Base-by-base conservation (phyloP, 2,329 filamentous ascomycete genomes). In the Fusarium sp. region DNA sequence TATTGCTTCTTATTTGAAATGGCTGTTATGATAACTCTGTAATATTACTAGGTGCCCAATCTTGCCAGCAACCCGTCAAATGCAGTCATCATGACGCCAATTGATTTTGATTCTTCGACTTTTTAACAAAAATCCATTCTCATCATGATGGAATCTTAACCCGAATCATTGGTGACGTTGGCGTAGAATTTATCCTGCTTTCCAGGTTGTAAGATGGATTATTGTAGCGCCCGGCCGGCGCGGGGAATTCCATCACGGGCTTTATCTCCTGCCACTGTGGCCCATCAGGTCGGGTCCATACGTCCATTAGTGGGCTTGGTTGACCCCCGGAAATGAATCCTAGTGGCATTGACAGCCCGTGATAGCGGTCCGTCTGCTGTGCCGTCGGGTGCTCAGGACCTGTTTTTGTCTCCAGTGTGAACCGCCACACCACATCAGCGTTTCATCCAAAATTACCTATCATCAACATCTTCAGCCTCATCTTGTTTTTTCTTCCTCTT, bases 401-500 rank as follows among this genome's bases (percentile, higher is more conserved):
- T 59, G 49, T 61, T 67, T 64, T 61, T 56, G 52, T 64, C 48
- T 46, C 34, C 34, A 37, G 57, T 53, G 20, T 52, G 55, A 70
- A 67, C 49, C 59, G 58, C 63, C 69, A 69, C 63, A 69, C 51
- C 42, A 68, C 45, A 71, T 63, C 57, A 53, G 54, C 41, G 52
- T 64, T 64, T 47, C 44, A 45, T 58, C 52, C 25, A 61, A 71
- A 69, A 54, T n/a, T 37, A 37, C 34, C 44, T 53, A 65, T 65
- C 53, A 46, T 53, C 64, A 71, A 56, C 64, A 61, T 69, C 30
- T 40, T 71, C 49, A 71, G 54, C 30, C 52, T 71, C 66, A 42
- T 57, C 47, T 41, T 54, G 34, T 30, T 59, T 34, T 53, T 32
- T 44, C 34, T n/a, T 37, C 32, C 30, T 25, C 16, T 37, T 42